Percentiles rank a stretch among this genome's conserved stretches.
Conservation (phyloP, 352 stramenopile species). For the Globisporangium barbulae region DNA sequence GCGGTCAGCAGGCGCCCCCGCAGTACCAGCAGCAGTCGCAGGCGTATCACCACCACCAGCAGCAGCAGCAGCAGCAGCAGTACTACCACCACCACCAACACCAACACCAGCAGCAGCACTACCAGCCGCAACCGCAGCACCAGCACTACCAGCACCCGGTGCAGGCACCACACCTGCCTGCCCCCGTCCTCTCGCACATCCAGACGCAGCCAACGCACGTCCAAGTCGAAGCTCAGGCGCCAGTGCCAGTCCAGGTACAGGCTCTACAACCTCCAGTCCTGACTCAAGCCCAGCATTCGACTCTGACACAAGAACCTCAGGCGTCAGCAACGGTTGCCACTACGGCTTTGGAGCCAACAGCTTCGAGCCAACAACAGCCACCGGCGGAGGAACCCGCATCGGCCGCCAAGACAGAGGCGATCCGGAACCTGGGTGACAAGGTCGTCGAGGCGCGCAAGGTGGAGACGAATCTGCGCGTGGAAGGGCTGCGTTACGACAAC, state of each 20-base stretch:
- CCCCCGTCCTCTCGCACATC: slow-evolving; percentile 1
- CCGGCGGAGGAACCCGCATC: not conserved
- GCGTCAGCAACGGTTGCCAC: too few species aligned
- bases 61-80: not conserved
- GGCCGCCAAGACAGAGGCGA: slow-evolving; percentile 1
- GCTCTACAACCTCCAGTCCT: not conserved
- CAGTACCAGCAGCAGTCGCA: slow-evolving; percentile 5
- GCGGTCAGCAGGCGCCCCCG: not conserved
- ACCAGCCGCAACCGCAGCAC: slow-evolving; percentile 2
- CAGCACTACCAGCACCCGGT: slow-evolving; percentile 2
- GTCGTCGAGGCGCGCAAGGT: slow-evolving; percentile 16
- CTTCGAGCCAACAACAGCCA: not conserved
- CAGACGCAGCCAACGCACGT: not conserved
- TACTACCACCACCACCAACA: slow-evolving; percentile 1
- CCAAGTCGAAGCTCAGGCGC: not conserved
- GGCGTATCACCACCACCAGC: not conserved
- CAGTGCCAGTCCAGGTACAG: not conserved
- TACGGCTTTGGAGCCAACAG: not conserved
- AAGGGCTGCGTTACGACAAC: slow-evolving; percentile 19
- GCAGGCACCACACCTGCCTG: not conserved
- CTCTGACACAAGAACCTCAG: not conserved
- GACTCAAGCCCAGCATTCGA: not conserved
- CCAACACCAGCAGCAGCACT: slow-evolving; percentile 6
- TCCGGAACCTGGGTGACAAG: slow-evolving; percentile 16
- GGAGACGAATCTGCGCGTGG: slow-evolving; percentile 16